Conservation (phyloP, 2,329 filamentous ascomycete species). For the Pezicula carpinea region DNA sequence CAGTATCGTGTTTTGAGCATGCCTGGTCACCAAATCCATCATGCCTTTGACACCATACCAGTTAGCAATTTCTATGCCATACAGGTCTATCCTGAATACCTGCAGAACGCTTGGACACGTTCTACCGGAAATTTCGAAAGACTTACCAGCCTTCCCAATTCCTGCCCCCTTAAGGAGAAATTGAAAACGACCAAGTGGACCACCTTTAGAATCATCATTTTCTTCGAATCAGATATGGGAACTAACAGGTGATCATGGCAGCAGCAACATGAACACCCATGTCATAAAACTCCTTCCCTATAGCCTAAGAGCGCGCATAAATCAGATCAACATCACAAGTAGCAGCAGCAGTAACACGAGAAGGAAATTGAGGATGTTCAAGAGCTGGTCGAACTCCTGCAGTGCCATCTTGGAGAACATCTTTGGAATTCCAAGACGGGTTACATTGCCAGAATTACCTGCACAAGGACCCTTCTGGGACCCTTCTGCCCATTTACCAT, state of each 20-base stretch:
- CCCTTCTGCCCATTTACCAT: slow-evolving; percentile 72
- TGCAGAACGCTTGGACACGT: background rate
- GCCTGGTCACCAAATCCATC: background rate
- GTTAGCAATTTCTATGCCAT: background rate
- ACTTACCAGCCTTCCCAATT: background rate
- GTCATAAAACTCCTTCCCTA: background rate
- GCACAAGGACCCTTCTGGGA: slow-evolving; percentile 64
- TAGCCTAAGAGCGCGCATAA: slow-evolving; percentile 54
- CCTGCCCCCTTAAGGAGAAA: background rate
- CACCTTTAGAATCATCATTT: background rate
- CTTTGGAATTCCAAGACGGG: slow-evolving; percentile 58
- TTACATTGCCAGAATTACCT: slow-evolving; percentile 52
- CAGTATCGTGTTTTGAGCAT: background rate
- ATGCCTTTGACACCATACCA: background rate
- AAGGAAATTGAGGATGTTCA: slow-evolving; percentile 69
- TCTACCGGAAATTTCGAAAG: background rate
- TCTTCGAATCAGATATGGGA: background rate
- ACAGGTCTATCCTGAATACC: background rate
- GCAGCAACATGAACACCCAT: background rate
- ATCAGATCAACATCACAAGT: slow-evolving; percentile 76
- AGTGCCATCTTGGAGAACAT: slow-evolving; percentile 74
- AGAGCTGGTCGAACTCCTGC: slow-evolving; percentile 66
- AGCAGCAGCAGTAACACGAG: slow-evolving; percentile 69
- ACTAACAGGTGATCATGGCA: background rate
- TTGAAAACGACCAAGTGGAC: background rate